phyloP scores from a whole-genome alignment of 306 rosid species.

The Vigna angularis region DNA sequence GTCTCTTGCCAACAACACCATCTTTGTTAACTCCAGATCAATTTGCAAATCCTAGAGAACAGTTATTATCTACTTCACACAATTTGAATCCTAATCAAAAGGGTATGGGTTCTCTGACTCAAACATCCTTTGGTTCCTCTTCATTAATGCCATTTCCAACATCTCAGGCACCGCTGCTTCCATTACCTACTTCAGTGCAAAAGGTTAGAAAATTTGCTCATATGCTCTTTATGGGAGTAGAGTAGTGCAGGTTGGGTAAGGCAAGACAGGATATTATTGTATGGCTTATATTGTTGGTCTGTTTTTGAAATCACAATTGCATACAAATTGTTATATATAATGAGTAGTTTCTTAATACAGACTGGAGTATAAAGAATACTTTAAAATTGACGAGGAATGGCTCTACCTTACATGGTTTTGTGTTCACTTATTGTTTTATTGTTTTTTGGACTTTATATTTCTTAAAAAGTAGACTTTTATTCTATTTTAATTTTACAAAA shows the following conservation, averaged over 20 bases:
- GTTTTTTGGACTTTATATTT: neutral
- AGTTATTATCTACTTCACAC: conserved; percentile 41
- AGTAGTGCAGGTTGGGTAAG: conserved; percentile 4
- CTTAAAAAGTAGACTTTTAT: too few species aligned
- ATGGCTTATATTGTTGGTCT: neutral
- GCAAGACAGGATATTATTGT: conserved; percentile 1
- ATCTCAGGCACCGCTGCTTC: conserved; percentile 62
- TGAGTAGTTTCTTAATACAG: neutral
- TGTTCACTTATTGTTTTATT: conserved; percentile 30
- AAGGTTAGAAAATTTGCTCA: conserved; percentile 52
- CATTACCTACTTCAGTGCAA: conserved; percentile 55
- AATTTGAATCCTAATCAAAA: conserved; percentile 46
- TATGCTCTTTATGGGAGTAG: neutral
- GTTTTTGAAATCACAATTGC: conserved; percentile 6
- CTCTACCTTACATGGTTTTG: conserved; percentile 6
- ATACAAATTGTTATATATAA: neutral
- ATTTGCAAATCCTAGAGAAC: conserved; percentile 45
- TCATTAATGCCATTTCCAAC: conserved; percentile 46
- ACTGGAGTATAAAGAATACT: neutral
- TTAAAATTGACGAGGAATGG: neutral
- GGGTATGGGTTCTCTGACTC: conserved; percentile 41
- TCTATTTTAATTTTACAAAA: too few species aligned
- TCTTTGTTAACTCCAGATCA: conserved; percentile 56
- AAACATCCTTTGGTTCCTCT: conserved; percentile 48
- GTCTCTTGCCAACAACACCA: conserved; percentile 55